Percentiles rank a stretch among this genome's conserved stretches.
Conservation (phyloP, 768 basidiomycete genomes). For the Amanita muscaria region DNA sequence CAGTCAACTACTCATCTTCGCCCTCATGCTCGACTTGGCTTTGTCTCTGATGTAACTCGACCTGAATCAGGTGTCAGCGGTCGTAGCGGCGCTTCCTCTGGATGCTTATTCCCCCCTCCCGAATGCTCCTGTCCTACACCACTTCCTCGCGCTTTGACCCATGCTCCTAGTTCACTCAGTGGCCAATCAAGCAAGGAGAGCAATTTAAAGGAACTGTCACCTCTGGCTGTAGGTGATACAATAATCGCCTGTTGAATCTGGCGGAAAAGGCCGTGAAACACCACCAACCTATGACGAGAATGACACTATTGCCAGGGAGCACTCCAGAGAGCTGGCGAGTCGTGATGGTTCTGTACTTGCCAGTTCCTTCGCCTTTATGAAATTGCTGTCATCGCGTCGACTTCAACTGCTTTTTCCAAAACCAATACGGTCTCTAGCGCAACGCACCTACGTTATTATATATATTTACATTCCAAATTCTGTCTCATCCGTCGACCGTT, state of each 20-base stretch:
- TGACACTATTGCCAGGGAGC: slow-evolving; percentile 5
- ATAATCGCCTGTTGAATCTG: slow-evolving; percentile 1
- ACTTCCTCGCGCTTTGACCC: slow-evolving; percentile 40
- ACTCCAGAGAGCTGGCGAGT: neutral
- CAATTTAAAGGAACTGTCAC: slow-evolving; percentile 15
- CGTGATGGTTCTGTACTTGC: slow-evolving; percentile 26
- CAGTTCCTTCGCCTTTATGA: slow-evolving; percentile 46
- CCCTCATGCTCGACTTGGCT: slow-evolving; percentile 18
- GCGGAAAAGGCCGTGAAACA: neutral
- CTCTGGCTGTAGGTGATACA: neutral
- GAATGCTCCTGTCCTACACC: slow-evolving; percentile 31
- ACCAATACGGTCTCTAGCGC: neutral
- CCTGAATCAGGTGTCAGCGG: slow-evolving; percentile 53
- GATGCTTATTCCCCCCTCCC: slow-evolving; percentile 50
- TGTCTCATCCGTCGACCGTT: no score
- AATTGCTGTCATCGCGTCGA: slow-evolving; percentile 5
- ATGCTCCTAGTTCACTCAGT: slow-evolving; percentile 19
- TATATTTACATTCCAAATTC: no score
- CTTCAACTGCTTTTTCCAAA: slow-evolving; percentile 1
- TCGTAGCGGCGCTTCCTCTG: slow-evolving; percentile 35
- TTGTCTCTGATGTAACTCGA: slow-evolving; percentile 33
- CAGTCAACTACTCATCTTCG: neutral
- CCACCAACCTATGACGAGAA: slow-evolving; percentile 4
- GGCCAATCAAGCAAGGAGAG: slow-evolving; percentile 13
- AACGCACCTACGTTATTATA: neutral